These are phyloP conservation scores for Russula lepida DNA, from an alignment of 768 basidiomycete genomes.

Conservation along the genomic window DNA sequence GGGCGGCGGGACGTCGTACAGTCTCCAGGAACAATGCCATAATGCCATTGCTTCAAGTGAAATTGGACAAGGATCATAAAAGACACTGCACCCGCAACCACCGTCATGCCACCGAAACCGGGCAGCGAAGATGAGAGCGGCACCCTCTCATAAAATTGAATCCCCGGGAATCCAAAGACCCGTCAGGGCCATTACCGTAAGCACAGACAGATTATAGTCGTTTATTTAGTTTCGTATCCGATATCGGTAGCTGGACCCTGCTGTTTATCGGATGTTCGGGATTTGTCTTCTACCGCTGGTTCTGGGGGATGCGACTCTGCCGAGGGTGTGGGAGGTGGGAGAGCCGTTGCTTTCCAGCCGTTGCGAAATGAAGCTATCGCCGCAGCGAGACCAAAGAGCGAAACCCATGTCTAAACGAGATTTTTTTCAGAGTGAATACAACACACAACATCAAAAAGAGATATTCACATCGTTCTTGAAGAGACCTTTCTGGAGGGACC, in stretches of 20 bases:
- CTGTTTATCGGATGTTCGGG: neutral
- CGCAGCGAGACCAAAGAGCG: conserved; percentile 12
- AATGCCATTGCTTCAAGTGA: neutral
- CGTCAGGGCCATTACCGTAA: neutral
- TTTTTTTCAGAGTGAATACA: neutral
- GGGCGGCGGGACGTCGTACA: too few species aligned
- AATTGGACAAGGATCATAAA: neutral
- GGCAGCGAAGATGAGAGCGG: neutral
- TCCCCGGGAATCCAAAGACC: neutral
- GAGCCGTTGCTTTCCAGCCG: conserved; percentile 17
- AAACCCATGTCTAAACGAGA: conserved; percentile 7
- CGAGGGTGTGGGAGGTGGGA: neutral
- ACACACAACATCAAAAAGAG: neutral
- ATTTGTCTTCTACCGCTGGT: neutral
- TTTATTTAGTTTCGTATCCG: neutral
- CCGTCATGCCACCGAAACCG: neutral
- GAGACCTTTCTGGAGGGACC: conserved; percentile 19
- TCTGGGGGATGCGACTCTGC: neutral
- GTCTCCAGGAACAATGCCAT: too few species aligned
- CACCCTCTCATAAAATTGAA: neutral
- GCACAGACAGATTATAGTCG: too few species aligned
- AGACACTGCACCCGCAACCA: neutral
- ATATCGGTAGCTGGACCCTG: neutral
- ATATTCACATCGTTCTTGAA: conserved; percentile 17
- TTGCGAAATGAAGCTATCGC: conserved; percentile 18